Conservation (phyloP, 305 asterid species). For the Coffea humblotiana region DNA sequence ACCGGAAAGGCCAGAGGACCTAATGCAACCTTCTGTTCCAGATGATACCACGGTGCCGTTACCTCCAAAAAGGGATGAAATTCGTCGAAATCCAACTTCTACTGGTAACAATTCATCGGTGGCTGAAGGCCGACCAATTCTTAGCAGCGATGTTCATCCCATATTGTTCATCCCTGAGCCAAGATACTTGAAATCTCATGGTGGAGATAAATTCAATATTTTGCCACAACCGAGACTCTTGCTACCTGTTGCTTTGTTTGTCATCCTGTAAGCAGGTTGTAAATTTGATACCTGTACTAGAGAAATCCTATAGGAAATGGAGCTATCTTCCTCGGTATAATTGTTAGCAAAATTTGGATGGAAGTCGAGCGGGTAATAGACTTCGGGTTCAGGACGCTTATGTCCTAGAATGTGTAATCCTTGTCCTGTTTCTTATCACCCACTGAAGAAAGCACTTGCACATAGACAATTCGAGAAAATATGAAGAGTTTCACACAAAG, state of each 20-base stretch:
- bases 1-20: slow-evolving; percentile 23
- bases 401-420: not conserved
- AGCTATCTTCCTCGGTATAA: not conserved
- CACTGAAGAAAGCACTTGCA: too few relatives aligned
- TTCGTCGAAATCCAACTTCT: slow-evolving; percentile 13
- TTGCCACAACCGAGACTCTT: slow-evolving; percentile 14
- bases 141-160: slow-evolving; percentile 23
- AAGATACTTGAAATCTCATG: slow-evolving; percentile 19
- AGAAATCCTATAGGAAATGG: not conserved
- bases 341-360: too few relatives aligned
- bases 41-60: slow-evolving; percentile 21
- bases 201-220: slow-evolving; percentile 13
- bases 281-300: not conserved
- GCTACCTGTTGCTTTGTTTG: slow-evolving; percentile 18
- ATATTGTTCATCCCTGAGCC: slow-evolving; percentile 21
- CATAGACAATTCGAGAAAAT: too few relatives aligned
- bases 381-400: not conserved
- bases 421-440: too few relatives aligned
- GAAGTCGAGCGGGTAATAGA: not conserved
- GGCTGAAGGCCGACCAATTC: slow-evolving; percentile 1
- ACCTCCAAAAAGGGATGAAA: slow-evolving; percentile 33
- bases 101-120: slow-evolving; percentile 22
- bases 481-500: too few relatives aligned
- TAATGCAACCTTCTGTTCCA: slow-evolving; percentile 9
- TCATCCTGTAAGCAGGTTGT: not conserved